Evolutionary conservation across 116 monocot species (phyloP).

Genomic region (Thalassia testudinum): DNA sequence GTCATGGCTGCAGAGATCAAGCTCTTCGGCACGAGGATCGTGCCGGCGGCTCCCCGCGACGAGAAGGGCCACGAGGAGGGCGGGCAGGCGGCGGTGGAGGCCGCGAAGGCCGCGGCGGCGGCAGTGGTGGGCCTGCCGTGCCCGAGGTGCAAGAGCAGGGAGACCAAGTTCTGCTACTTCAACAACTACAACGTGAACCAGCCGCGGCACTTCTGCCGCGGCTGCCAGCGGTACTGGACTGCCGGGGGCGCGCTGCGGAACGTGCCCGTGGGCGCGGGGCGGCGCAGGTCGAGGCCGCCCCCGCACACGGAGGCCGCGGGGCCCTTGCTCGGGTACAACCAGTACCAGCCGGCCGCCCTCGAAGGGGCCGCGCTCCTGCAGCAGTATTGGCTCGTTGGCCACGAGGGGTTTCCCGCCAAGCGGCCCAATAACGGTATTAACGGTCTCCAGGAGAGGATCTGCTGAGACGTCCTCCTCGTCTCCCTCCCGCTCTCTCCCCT

Average conservation of each 20-base stretch:
- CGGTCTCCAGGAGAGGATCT: constrained; percentile 6
- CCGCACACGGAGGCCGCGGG: constrained; percentile 3
- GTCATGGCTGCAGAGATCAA: constrained; percentile 15
- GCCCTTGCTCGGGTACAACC: not conserved
- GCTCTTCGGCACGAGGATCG: constrained; percentile 43
- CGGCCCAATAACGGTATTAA: not conserved
- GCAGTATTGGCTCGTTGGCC: constrained; percentile 6
- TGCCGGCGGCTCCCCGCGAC: not conserved
- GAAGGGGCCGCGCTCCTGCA: constrained; percentile 4
- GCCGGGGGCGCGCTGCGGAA: constrained; percentile 69
- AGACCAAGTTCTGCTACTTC: constrained; percentile 96
- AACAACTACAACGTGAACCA: constrained; percentile 93
- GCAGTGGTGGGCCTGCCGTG: constrained; percentile 18
- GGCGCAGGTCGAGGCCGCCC: constrained; percentile 26
- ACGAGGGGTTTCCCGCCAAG: constrained; percentile 6
- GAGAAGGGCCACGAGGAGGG: not conserved
- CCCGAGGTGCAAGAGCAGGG: constrained; percentile 59
- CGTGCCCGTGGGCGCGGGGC: constrained; percentile 73
- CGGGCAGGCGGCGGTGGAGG: not conserved
- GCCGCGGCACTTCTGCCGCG: constrained; percentile 74
- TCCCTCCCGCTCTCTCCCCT: no score
- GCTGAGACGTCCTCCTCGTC: not conserved
- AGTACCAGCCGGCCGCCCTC: no score
- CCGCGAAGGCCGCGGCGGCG: not conserved
- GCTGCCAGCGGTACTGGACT: constrained; percentile 80